phyloP scores from a whole-genome alignment of 176 grass and related monocot genomes.

The Cenchrus purpureus region DNA sequence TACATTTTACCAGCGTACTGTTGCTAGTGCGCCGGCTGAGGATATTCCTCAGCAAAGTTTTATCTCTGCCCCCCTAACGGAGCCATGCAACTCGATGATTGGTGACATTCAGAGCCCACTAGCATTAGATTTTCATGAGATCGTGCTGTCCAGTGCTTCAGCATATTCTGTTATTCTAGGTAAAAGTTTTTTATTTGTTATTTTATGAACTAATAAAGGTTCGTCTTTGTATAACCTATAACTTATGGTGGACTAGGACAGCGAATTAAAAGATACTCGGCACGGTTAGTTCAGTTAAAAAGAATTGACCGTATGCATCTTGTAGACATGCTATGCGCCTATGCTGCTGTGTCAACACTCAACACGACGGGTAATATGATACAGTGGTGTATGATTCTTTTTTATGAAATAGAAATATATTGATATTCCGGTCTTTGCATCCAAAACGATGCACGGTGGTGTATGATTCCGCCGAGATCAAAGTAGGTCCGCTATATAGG shows the following conservation, averaged over 20 bases:
- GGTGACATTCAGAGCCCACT: conserved; percentile 27
- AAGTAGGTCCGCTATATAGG: too few species aligned
- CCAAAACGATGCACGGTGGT: too few species aligned
- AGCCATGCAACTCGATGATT: conserved; percentile 24
- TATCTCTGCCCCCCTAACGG: neutral
- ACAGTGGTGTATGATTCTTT: too few species aligned
- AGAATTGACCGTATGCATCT: neutral
- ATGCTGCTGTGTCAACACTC: neutral
- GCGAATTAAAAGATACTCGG: neutral
- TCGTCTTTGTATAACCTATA: neutral
- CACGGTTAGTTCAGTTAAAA: neutral
- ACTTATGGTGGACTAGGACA: neutral
- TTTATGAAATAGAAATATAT: too few species aligned
- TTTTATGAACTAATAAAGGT: conserved; percentile 8
- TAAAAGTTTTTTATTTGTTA: neutral
- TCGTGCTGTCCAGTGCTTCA: conserved; percentile 15
- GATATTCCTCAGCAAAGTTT: neutral
- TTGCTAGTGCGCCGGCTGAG: neutral
- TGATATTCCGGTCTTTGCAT: too few species aligned
- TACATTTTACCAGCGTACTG: neutral
- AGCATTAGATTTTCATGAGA: conserved; percentile 6
- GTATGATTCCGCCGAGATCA: too few species aligned
- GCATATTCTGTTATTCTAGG: neutral
- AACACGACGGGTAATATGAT: too few species aligned
- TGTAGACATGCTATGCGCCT: neutral